Base-by-base conservation (phyloP, 371 early-diverging fungal species). In the Choanephora cucurbitarum region DNA sequence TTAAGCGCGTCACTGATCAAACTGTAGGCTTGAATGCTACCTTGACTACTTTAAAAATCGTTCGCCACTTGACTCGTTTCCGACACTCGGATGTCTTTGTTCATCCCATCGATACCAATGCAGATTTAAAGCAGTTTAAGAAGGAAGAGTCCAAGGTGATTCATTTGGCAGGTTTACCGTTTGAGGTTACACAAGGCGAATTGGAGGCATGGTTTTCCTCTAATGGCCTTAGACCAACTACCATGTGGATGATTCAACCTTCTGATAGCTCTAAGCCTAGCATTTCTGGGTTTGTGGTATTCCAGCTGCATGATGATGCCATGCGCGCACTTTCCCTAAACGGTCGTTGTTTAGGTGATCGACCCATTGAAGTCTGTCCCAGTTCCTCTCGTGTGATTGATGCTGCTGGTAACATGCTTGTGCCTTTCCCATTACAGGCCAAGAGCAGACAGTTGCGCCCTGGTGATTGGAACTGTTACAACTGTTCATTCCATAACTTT, bases 381-480 rank as follows among this genome's bases (percentile, higher is more conserved):
- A 81, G 82, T 52, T 75, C 75, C 39, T 82, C 84, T 47, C 59
- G 69, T 32, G 79, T 84, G 7, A 69, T 85, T 44, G 82, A 87
- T 45, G 76, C 77, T 14, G 82, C 83, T 1, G 75, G 69, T 4
- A 66, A 71, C 18, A 72, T 83, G 61, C 59, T 83, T 19, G 78
- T 75, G 3, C 71, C 83, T 6, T 87, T 88, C 62, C 85, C 86
- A n/a, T 44, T 72, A n/a, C 74, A 76, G 55, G 58, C 72, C 40
- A 79, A 75, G 48, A 63, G 64, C 7, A 68, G 75, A 19, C 55
- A 64, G 5, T 44, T 70, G 7, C 78, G 86, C 14, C 86, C 88
- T 10, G 90, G 90, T 1, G 92, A 90, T 56, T 92, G 92, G 92
- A 72, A 84, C 19, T 92, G 92, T 61, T 72, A 80, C 52, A 75